These are phyloP conservation scores for Solanum chiquidenum DNA, from an alignment of 257 asterid genomes.

Conservation along the genomic window DNA sequence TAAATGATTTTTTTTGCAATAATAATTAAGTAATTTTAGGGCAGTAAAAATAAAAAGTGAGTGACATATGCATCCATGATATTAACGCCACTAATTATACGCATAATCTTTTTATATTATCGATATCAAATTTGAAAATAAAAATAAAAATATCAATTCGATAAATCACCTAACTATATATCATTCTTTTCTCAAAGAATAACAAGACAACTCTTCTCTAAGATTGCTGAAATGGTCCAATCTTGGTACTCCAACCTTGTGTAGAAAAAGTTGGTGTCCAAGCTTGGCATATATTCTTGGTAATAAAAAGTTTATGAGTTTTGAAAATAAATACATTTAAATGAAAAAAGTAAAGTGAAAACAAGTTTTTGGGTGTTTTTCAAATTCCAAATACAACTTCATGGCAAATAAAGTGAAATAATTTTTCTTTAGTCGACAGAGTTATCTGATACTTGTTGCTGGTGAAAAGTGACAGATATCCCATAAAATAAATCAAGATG, in stretches of 20 bases:
- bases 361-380: background rate
- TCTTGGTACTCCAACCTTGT: background rate
- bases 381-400: background rate
- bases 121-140: no score
- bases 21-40: background rate
- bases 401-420: no score
- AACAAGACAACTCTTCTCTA: background rate
- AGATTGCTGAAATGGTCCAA: background rate
- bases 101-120: no score
- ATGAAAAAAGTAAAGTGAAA: background rate
- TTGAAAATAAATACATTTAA: no score
- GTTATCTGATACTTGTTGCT: background rate
- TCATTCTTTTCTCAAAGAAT: background rate
- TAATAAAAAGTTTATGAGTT: background rate
- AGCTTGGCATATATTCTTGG: background rate
- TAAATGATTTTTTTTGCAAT: background rate
- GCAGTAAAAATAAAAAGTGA: background rate
- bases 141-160: no score
- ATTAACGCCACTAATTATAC: background rate
- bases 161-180: no score
- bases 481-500: no score
- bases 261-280: background rate
- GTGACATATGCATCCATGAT: background rate
- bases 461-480: background rate
- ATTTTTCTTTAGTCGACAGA: fast-evolving